Conservation (phyloP, 495 filamentous ascomycete genomes). For the Daldinia decipiens region DNA sequence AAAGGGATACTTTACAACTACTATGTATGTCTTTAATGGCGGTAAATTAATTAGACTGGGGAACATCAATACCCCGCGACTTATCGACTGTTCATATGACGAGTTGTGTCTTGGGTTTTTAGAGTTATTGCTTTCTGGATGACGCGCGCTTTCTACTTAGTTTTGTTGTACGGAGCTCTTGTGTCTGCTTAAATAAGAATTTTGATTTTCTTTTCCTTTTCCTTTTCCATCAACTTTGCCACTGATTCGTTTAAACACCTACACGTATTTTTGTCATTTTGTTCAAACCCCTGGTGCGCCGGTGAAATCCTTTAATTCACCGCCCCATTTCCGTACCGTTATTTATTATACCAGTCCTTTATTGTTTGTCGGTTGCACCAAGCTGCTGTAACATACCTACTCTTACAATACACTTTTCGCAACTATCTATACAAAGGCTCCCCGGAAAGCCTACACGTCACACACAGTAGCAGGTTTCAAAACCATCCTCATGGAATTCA, state of each 20-base stretch:
- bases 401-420: neutral
- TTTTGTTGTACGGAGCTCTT: constrained; percentile 10
- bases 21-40: neutral
- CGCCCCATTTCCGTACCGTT: constrained; percentile 3
- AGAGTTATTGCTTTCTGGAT: constrained; percentile 5
- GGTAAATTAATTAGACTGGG: constrained; percentile 13
- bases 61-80: constrained; percentile 23
- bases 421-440: constrained; percentile 26
- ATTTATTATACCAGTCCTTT: neutral
- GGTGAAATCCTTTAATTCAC: constrained; percentile 28
- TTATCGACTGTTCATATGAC: constrained; percentile 26
- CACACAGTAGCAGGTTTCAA: constrained; percentile 5
- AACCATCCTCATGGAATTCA: constrained; percentile 51
- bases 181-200: constrained; percentile 27
- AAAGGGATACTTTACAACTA: neutral
- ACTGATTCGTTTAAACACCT: constrained; percentile 25
- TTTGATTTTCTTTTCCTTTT: constrained; percentile 11
- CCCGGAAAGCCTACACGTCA: neutral
- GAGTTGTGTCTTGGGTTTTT: constrained; percentile 9
- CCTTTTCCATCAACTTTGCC: constrained; percentile 7
- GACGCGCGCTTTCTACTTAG: constrained; percentile 13
- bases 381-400: neutral
- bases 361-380: neutral
- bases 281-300: constrained; percentile 27
- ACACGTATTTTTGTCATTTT: constrained; percentile 7